phyloP scores from a whole-genome alignment of 352 stramenopile species.

The Phytophthora europaea region DNA sequence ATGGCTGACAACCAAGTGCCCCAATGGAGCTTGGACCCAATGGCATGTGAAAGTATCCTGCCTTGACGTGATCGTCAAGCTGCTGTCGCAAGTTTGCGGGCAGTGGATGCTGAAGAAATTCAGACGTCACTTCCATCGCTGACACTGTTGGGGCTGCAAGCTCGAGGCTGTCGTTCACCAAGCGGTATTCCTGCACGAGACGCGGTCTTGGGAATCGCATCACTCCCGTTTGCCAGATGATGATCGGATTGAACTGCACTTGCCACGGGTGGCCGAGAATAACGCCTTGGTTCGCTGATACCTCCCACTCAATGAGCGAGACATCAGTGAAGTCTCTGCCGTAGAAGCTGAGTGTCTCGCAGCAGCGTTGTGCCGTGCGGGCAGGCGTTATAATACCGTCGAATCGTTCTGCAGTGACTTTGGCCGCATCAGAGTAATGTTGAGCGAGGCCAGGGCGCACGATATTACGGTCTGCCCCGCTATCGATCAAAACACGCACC shows the following conservation, averaged over 20 bases:
- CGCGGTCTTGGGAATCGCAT: not conserved
- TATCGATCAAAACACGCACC: not conserved
- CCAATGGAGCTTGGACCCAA: not conserved
- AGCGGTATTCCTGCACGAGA: not conserved
- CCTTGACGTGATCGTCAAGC: not conserved
- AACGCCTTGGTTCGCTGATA: not conserved
- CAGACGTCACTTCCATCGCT: not conserved
- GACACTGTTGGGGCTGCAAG: not conserved
- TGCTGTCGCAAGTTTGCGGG: not conserved
- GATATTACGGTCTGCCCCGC: not conserved
- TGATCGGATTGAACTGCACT: conserved; percentile 3
- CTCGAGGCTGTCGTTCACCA: not conserved
- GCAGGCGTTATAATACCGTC: conserved; percentile 2
- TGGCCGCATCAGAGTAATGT: not conserved
- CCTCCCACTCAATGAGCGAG: conserved; percentile 8
- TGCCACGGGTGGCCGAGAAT: conserved; percentile 1
- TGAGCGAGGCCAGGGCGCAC: conserved; percentile 6
- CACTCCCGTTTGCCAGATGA: conserved; percentile 1
- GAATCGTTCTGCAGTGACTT: conserved; percentile 5
- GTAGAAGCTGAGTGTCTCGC: not conserved
- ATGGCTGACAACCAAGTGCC: not conserved
- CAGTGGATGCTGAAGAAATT: not conserved
- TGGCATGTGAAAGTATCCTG: not conserved
- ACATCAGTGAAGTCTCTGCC: not conserved
- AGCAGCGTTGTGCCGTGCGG: not conserved